These are phyloP conservation scores for Sporothrix sp. DNA, from an alignment of 2,329 filamentous ascomycete species.

Conservation along the genomic window DNA sequence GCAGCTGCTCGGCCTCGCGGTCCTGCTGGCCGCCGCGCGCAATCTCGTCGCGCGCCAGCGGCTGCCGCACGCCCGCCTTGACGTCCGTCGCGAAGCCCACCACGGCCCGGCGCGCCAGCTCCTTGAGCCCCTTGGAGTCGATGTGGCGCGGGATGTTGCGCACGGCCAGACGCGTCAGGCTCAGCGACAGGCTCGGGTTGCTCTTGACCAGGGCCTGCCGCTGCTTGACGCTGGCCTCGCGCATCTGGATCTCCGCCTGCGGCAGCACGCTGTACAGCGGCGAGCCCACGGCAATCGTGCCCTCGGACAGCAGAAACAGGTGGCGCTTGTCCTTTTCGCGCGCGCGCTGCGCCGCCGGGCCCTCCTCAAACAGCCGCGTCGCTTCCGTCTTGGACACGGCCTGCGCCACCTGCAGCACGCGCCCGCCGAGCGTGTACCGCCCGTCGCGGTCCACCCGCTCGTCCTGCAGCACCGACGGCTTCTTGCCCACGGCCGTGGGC, in stretches of 20 bases:
- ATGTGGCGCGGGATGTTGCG: constrained; percentile 83
- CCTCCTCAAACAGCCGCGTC: constrained; percentile 60
- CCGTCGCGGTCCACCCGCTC: constrained; percentile 73
- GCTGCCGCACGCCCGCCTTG: constrained; percentile 63
- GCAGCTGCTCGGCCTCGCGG: constrained; percentile 66
- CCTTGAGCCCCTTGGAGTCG: constrained; percentile 79
- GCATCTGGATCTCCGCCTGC: constrained; percentile 72
- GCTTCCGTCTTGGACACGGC: constrained; percentile 82
- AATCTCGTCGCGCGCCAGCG: constrained; percentile 83
- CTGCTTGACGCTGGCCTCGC: constrained; percentile 77
- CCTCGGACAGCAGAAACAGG: constrained; percentile 80
- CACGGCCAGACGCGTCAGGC: constrained; percentile 79
- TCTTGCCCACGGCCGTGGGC: constrained; percentile 44
- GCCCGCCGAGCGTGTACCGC: constrained; percentile 81
- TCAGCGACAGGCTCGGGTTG: constrained; percentile 83
- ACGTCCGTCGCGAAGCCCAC: constrained; percentile 91
- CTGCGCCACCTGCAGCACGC: constrained; percentile 72
- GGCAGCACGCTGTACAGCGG: constrained; percentile 68
- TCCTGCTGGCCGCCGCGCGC: constrained; percentile 70
- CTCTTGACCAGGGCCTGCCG: constrained; percentile 82
- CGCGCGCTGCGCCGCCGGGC: constrained; percentile 52
- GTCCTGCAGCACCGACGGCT: constrained; percentile 80
- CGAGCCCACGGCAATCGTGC: constrained; percentile 67
- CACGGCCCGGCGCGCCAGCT: constrained; percentile 80
- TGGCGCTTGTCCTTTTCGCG: constrained; percentile 80